phyloP scores from a whole-genome alignment of 2,329 filamentous ascomycete species.

The Ambrosiella cleistominuta region DNA sequence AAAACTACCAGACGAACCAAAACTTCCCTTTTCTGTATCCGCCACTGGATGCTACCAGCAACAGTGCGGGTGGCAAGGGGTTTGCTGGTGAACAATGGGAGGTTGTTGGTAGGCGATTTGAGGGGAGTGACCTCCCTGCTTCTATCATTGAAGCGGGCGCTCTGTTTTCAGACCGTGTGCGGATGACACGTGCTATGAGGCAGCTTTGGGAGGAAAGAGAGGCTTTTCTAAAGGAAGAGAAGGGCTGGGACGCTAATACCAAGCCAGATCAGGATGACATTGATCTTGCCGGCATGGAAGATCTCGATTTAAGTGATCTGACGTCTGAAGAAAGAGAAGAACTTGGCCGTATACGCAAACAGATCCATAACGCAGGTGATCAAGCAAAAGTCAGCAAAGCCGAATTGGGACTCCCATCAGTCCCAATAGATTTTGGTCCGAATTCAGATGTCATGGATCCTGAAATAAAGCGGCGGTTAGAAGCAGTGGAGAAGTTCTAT shows the following conservation, averaged over 20 bases:
- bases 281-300: constrained; percentile 20
- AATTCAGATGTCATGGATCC: constrained; percentile 28
- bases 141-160: constrained; percentile 92
- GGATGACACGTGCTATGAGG: constrained; percentile 77
- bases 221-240: constrained; percentile 75
- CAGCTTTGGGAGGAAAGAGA: constrained; percentile 93
- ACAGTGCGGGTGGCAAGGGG: constrained; percentile 79
- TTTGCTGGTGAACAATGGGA: constrained; percentile 61
- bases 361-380: constrained; percentile 20
- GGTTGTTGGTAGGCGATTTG: constrained; percentile 71
- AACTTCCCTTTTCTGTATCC: constrained; percentile 98
- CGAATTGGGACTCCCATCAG: constrained; percentile 14
- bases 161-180: constrained; percentile 73
- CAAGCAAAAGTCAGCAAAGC: constrained; percentile 17
- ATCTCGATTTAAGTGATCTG: constrained; percentile 29
- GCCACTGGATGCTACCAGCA: constrained; percentile 73
- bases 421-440: constrained; percentile 27
- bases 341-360: constrained; percentile 27
- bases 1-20: constrained; percentile 98
- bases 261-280: constrained; percentile 21
- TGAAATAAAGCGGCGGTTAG: constrained; percentile 45
- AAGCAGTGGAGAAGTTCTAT: constrained; percentile 69
- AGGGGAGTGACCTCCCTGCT: constrained; percentile 82
- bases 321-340: constrained; percentile 24
- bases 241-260: constrained; percentile 51